Evolutionary conservation across 345 rosid species (phyloP), one percentile per base, ranked within the genome.

Genomic region (Linum lewisii): DNA sequence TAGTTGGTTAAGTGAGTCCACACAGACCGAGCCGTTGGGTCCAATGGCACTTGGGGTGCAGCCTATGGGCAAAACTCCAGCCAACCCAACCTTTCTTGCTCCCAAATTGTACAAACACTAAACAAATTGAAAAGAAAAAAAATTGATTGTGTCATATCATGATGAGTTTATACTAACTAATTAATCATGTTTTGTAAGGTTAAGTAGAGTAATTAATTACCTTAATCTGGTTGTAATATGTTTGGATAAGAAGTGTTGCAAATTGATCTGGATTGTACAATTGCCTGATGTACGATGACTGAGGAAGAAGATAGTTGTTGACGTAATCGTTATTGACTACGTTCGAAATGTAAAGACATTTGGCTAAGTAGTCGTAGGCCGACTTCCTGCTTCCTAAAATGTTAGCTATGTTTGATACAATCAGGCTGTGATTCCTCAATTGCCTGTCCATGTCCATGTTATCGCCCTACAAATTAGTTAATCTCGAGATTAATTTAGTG

Each of bases 231-330:
- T 0, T 15, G 4, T 49, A 19, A 9, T 58, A 58, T 20, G 63
- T 21, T n/a, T 58, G 11, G 19, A 71, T 52, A 32, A 79, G 80
- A 29, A 52, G 52, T 11, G 0, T 11, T 20, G 83, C 80, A 34
- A 36, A 78, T 19, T 68, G 65, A 0, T 65, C 69, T 22, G 67
- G 70, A 32, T 52, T 70, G 54, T 23, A 75, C 21, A 8, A 14
- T n/a, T 9, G 69, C 23, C 66, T 50, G 44, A 67, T 32, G 4
- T 8, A 8, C 26, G 21, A 55, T 8, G 1, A 47, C 6, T 19
- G 0, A 15, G 72, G 63, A 51, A 56, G 2, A 49, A 56, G 61
- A 56, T 68, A 68, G 51, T 68, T 57, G 63, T 56, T 50, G 3
- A 68, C 19, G 62, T 57, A 65, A 29, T 65, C 63, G 32, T 65